A percentile compares a stretch with the other conserved stretches of the same genome.
phyloP scores from a whole-genome alignment of 2,329 filamentous ascomycete genomes.

The Fusarium multiceps region DNA sequence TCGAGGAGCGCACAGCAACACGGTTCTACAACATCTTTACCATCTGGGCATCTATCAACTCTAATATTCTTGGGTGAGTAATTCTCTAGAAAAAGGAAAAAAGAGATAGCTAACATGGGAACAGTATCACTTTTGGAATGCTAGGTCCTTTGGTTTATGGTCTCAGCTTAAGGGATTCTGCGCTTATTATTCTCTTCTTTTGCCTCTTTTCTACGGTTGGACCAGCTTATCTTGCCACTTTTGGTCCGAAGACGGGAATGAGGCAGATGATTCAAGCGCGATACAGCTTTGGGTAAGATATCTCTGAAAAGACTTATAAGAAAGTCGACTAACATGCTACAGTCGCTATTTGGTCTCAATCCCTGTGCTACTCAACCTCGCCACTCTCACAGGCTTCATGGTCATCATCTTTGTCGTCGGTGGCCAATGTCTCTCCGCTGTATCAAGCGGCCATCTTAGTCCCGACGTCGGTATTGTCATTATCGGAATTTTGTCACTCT shows the following conservation, averaged over 20 bases:
- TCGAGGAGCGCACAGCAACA: conserved; percentile 55
- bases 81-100: not conserved
- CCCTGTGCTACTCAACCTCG: conserved; percentile 71
- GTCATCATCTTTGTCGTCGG: conserved; percentile 71
- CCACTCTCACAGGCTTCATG: conserved; percentile 71
- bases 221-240: conserved; percentile 67
- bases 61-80: conserved; percentile 59
- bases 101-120: conserved; percentile 5
- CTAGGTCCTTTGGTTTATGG: conserved; percentile 66
- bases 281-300: conserved; percentile 68
- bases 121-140: conserved; percentile 71
- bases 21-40: conserved; percentile 60
- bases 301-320: too few species aligned
- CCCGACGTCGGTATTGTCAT: conserved; percentile 70
- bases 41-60: conserved; percentile 61
- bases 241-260: conserved; percentile 72
- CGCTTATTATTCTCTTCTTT: conserved; percentile 73
- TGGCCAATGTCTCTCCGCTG: conserved; percentile 67
- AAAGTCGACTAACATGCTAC: not conserved
- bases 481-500: conserved; percentile 65
- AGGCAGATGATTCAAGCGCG: conserved; percentile 74
- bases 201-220: conserved; percentile 64
- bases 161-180: conserved; percentile 65
- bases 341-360: conserved; percentile 67
- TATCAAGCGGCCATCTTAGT: conserved; percentile 60